Conservation (phyloP, 306 rosid species). For the Acacia melanoxylon region DNA sequence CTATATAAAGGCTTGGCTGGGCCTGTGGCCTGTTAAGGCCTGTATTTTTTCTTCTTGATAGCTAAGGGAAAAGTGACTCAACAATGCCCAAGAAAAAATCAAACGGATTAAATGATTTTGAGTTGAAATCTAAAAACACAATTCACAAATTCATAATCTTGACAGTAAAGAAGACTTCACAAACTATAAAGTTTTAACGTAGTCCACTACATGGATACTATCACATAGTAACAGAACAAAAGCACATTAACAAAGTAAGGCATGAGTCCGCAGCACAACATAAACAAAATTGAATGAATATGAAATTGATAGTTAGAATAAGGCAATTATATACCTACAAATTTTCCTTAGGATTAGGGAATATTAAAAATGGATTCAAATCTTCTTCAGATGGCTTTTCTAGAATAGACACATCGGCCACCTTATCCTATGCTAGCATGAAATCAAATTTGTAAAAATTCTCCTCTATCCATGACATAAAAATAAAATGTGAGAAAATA, state of each 20-base stretch:
- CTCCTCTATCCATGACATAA: conserved; percentile 8
- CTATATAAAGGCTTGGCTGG: no score
- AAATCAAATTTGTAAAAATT: conserved; percentile 21
- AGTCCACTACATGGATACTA: neutral
- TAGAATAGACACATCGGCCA: conserved; percentile 44
- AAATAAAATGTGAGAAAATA: conserved; percentile 24
- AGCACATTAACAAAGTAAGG: no score
- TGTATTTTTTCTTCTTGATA: no score
- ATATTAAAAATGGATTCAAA: conserved; percentile 75
- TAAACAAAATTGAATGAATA: conserved; percentile 8
- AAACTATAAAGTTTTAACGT: neutral
- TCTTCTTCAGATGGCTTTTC: conserved; percentile 86
- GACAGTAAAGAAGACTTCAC: conserved; percentile 23
- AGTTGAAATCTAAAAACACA: no score
- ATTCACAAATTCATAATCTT: conserved; percentile 24
- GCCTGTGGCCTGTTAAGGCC: no score
- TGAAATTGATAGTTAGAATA: neutral
- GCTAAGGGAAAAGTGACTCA: no score
- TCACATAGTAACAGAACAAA: neutral
- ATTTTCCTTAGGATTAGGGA: conserved; percentile 85
- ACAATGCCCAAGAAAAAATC: no score
- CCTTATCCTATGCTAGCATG: conserved; percentile 54
- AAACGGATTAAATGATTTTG: no score
- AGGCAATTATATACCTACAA: conserved; percentile 57
- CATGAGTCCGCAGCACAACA: no score